These are phyloP conservation scores for Ramularia collo-cygni DNA, from an alignment of 2,329 filamentous ascomycete genomes.

Conservation along the genomic window DNA sequence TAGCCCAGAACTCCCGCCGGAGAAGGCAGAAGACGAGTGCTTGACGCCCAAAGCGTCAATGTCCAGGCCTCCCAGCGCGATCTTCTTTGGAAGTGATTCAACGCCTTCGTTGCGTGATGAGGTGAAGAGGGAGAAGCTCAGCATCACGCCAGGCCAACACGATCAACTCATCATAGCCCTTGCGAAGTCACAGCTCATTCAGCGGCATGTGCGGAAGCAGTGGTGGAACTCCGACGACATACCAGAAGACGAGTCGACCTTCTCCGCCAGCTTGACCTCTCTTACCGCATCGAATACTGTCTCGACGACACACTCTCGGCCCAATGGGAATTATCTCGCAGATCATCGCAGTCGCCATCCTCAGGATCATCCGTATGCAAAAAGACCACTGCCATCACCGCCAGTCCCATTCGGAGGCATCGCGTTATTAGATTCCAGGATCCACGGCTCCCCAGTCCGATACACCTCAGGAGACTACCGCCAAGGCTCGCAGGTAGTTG, in stretches of 20 bases:
- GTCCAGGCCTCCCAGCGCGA: conserved; percentile 11
- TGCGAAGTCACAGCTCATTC: conserved; percentile 18
- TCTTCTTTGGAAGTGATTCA: conserved; percentile 8
- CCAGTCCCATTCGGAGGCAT: conserved; percentile 16
- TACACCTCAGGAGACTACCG: conserved; percentile 19
- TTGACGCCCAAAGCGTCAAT: conserved; percentile 10
- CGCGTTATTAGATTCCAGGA: conserved; percentile 22
- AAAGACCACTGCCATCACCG: neutral
- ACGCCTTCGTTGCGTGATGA: neutral
- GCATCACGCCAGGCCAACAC: conserved; percentile 18
- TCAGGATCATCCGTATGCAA: conserved; percentile 11
- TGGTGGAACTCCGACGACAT: conserved; percentile 22
- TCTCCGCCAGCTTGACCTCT: conserved; percentile 16
- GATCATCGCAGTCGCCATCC: conserved; percentile 9
- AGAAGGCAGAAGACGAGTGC: conserved; percentile 5
- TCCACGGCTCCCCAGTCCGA: conserved; percentile 24
- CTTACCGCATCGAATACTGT: conserved; percentile 16
- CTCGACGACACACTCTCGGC: conserved; percentile 4
- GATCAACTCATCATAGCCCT: conserved; percentile 20
- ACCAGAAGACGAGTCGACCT: conserved; percentile 16
- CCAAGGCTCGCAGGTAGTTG: conserved; percentile 14
- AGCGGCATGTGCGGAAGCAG: conserved; percentile 18
- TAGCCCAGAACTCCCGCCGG: conserved; percentile 13
- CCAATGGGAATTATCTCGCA: conserved; percentile 12
- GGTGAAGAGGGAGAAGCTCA: conserved; percentile 7